A percentile compares a stretch with the other conserved stretches of the same genome.
Conservation (phyloP, 129 eudicot genomes). For the Smallanthus sonchifolius region DNA sequence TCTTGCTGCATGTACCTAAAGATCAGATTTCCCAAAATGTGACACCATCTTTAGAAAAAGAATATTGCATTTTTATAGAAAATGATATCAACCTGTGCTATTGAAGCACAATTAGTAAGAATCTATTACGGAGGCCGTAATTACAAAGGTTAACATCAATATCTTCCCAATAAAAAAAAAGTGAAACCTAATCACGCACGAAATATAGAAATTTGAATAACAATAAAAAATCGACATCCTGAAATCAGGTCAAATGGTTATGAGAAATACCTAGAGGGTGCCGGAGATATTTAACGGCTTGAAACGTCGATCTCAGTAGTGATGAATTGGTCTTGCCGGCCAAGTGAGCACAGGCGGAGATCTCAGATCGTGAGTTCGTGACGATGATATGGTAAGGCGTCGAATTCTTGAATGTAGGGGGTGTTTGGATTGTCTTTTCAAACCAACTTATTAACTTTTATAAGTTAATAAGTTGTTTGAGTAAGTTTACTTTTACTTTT, state of each 20-base stretch:
- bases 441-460: too few relatives aligned
- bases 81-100: slow-evolving; percentile 43
- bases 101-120: background rate
- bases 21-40: slow-evolving; percentile 12
- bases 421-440: too few relatives aligned
- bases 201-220: background rate
- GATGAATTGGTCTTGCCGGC: too few relatives aligned
- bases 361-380: too few relatives aligned
- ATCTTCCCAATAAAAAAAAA: background rate
- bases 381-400: too few relatives aligned
- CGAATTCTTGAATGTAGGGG: too few relatives aligned
- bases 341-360: too few relatives aligned
- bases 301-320: too few relatives aligned
- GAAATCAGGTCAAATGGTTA: background rate
- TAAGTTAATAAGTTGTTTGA: too few relatives aligned
- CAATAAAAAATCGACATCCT: background rate
- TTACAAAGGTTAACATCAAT: background rate
- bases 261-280: background rate
- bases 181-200: background rate
- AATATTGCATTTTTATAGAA: background rate
- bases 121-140: background rate
- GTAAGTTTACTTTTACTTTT: too few relatives aligned
- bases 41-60: background rate
- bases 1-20: slow-evolving; percentile 97
- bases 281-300: background rate